These are phyloP conservation scores for Hymenoscyphus repandus DNA, from an alignment of 2,329 filamentous ascomycete genomes.

Conservation along the genomic window DNA sequence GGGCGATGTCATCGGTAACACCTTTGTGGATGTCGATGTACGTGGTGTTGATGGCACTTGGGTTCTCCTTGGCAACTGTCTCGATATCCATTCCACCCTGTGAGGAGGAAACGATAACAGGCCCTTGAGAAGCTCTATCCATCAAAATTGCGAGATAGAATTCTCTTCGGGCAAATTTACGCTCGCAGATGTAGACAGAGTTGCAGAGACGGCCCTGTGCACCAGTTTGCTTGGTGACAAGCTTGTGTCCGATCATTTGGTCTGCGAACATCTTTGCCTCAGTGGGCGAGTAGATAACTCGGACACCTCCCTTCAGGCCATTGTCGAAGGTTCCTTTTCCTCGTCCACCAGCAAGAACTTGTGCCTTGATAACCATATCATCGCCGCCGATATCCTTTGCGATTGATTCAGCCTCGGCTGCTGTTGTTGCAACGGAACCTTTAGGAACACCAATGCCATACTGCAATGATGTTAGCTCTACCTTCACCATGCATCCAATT, in stretches of 20 bases:
- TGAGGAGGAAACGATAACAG: constrained; percentile 95
- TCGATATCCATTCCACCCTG: constrained; percentile 99
- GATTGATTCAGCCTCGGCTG: constrained; percentile 84
- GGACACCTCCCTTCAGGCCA: constrained; percentile 96
- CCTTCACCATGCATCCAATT: constrained; percentile 14
- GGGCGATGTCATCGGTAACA: constrained; percentile 92
- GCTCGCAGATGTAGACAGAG: constrained; percentile 97
- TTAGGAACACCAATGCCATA: constrained; percentile 93
- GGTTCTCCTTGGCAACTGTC: constrained; percentile 95
- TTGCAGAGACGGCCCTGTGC: constrained; percentile 90
- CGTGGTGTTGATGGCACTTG: constrained; percentile 91
- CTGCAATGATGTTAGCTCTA: constrained; percentile 42
- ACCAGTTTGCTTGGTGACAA: constrained; percentile 99
- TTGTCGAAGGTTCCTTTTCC: constrained; percentile 98
- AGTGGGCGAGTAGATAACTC: constrained; percentile 97
- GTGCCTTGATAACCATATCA: constrained; percentile 99
- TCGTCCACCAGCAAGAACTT: constrained; percentile 94
- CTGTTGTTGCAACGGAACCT: constrained; percentile 76
- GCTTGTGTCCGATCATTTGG: constrained; percentile 99
- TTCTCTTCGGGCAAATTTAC: constrained; percentile 97
- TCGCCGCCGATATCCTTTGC: constrained; percentile 88
- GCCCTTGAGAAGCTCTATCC: constrained; percentile 86
- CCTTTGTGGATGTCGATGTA: constrained; percentile 90
- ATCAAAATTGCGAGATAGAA: constrained; percentile 99
- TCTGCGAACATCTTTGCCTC: constrained; percentile 95